These are phyloP conservation scores for Hirschioporus abietinus DNA, from an alignment of 768 basidiomycete species.

Conservation along the genomic window DNA sequence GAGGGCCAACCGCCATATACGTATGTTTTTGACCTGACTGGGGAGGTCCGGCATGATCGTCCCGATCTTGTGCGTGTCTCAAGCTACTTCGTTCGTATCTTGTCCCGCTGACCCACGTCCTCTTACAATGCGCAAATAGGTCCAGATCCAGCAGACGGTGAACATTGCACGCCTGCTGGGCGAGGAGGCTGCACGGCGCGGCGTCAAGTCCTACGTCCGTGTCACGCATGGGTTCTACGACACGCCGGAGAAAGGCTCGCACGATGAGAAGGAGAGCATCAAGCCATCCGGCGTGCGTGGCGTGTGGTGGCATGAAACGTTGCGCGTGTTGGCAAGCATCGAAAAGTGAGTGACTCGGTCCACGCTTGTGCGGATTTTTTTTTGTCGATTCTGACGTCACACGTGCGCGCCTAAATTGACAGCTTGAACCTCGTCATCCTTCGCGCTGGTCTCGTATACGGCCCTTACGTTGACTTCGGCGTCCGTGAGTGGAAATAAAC, in stretches of 20 bases:
- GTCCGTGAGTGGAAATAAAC: slow-evolving; percentile 39
- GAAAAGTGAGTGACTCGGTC: slow-evolving; percentile 45
- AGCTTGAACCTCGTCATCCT: slow-evolving; percentile 81
- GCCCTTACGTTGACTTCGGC: slow-evolving; percentile 73
- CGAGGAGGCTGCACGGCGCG: slow-evolving; percentile 72
- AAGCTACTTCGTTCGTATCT: slow-evolving; percentile 9
- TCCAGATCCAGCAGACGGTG: slow-evolving; percentile 74
- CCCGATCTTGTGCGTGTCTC: slow-evolving; percentile 56
- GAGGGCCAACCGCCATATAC: slow-evolving; percentile 64
- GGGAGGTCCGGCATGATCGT: slow-evolving; percentile 72
- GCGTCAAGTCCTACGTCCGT: slow-evolving; percentile 74
- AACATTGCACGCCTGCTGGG: slow-evolving; percentile 63
- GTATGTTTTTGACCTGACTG: slow-evolving; percentile 83
- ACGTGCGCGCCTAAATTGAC: slow-evolving; percentile 11
- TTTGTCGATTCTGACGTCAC: not conserved
- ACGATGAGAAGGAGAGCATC: slow-evolving; percentile 68
- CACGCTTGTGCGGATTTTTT: not conserved
- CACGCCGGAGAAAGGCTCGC: slow-evolving; percentile 56
- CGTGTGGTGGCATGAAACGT: slow-evolving; percentile 86
- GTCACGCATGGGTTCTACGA: slow-evolving; percentile 78
- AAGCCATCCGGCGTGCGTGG: slow-evolving; percentile 69
- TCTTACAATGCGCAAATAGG: slow-evolving; percentile 39
- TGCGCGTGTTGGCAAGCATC: slow-evolving; percentile 69
- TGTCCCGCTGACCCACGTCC: slow-evolving; percentile 6
- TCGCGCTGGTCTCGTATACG: slow-evolving; percentile 71